A percentile compares a stretch with the other conserved stretches of the same genome.
These are phyloP conservation scores for Cinchona pubescens DNA, from an alignment of 257 asterid species.

Conservation along the genomic window DNA sequence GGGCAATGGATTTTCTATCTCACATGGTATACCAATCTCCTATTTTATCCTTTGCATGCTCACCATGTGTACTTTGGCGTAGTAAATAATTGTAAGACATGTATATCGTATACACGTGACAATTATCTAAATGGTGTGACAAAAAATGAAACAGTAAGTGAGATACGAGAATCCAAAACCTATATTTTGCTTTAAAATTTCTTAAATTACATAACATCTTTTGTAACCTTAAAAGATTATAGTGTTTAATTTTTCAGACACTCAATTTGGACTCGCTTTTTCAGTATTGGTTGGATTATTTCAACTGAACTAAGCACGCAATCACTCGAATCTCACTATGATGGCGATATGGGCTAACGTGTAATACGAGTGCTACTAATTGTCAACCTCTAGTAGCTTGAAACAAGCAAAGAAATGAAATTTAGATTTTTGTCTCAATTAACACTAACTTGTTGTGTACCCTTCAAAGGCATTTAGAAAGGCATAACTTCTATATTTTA, in stretches of 20 bases:
- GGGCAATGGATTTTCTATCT: no score
- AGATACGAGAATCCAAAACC: no score
- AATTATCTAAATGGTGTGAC: no score
- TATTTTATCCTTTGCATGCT: no score
- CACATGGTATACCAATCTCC: no score
- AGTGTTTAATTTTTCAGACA: background rate
- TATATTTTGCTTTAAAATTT: no score
- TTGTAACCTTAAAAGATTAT: background rate
- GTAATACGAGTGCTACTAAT: background rate
- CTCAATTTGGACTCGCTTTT: background rate
- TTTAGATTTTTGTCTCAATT: background rate
- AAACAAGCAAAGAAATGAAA: background rate
- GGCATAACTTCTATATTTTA: background rate
- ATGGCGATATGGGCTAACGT: background rate
- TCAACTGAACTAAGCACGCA: background rate
- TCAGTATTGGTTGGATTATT: conserved; percentile 1
- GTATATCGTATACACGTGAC: no score
- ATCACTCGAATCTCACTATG: background rate
- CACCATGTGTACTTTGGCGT: no score
- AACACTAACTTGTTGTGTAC: background rate
- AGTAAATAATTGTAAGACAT: no score
- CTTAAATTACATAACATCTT: background rate
- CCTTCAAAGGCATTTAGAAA: background rate
- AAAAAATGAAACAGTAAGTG: no score
- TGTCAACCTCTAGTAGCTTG: conserved; percentile 3